These are phyloP conservation scores for Piloderma croceum DNA, from an alignment of 768 basidiomycete species.

Conservation along the genomic window DNA sequence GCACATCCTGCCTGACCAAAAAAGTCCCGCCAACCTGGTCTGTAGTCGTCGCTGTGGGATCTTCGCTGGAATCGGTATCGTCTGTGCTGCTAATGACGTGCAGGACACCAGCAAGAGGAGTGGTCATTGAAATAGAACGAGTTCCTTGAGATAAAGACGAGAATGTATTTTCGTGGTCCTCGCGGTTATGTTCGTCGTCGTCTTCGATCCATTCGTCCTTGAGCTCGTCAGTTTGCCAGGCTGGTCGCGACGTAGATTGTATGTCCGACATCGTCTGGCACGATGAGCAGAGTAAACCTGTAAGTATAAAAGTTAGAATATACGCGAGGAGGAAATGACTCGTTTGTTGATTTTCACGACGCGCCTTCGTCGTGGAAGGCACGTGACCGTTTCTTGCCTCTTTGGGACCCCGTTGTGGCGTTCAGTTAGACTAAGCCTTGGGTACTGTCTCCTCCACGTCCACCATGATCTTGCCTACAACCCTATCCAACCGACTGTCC, in stretches of 20 bases:
- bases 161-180: conserved; percentile 33
- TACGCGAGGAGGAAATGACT: too few relatives aligned
- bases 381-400: too few relatives aligned
- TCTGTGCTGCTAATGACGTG: conserved; percentile 43
- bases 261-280: conserved; percentile 28
- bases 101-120: conserved; percentile 40
- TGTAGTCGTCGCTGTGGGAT: conserved; percentile 19
- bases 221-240: conserved; percentile 86
- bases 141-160: conserved; percentile 32
- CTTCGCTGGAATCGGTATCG: conserved; percentile 26
- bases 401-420: too few relatives aligned
- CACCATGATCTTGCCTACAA: too few relatives aligned
- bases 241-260: conserved; percentile 37
- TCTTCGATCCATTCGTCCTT: conserved; percentile 88
- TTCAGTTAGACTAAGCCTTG: too few relatives aligned
- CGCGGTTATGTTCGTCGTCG: conserved; percentile 36
- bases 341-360: too few relatives aligned
- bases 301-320: too few relatives aligned
- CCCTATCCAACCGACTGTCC: too few relatives aligned
- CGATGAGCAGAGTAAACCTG: conserved; percentile 11
- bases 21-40: conserved; percentile 59
- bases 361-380: too few relatives aligned
- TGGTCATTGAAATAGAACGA: conserved; percentile 55
- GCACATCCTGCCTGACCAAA: conserved; percentile 65
- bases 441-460: too few relatives aligned